phyloP scores from a whole-genome alignment of 768 basidiomycete species.

The Holtermanniella nyarrowii region DNA sequence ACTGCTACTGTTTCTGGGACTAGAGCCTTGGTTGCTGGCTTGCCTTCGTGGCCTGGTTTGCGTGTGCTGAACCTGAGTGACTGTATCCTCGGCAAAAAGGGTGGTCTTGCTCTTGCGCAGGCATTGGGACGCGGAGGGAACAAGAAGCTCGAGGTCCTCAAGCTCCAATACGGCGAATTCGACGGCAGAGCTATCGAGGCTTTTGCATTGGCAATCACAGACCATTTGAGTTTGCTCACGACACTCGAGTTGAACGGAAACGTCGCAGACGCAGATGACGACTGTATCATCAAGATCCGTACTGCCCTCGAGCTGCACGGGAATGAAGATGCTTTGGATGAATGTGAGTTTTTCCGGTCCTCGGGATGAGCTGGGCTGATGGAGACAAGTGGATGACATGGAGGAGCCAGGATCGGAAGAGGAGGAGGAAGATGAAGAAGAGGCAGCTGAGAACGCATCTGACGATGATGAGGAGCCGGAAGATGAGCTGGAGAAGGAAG shows the following conservation, averaged over 20 bases:
- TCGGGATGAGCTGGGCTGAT: conserved; percentile 1
- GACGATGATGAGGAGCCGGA: conserved; percentile 18
- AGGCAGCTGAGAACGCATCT: conserved; percentile 42
- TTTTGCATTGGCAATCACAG: conserved; percentile 56
- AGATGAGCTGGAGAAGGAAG: conserved; percentile 14
- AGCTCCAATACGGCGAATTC: conserved; percentile 87
- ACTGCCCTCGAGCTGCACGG: conserved; percentile 43
- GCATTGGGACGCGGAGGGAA: conserved; percentile 61
- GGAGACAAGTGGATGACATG: conserved; percentile 50
- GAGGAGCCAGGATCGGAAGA: conserved; percentile 61
- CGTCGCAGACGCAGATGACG: conserved; percentile 45
- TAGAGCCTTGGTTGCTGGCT: conserved; percentile 53
- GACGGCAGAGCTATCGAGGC: conserved; percentile 58
- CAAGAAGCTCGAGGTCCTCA: conserved; percentile 60
- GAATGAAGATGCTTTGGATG: conserved; percentile 73
- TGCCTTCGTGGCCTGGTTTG: conserved; percentile 62
- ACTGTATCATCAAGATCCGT: conserved; percentile 44
- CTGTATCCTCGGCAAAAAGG: conserved; percentile 73
- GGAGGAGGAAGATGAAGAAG: conserved; percentile 52
- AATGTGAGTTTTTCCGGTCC: conserved; percentile 40
- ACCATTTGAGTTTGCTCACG: conserved; percentile 53
- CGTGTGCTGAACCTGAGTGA: conserved; percentile 81
- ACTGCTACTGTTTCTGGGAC: conserved; percentile 43
- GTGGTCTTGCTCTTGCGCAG: conserved; percentile 57
- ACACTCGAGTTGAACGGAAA: conserved; percentile 79